Percentiles rank a stretch among this genome's conserved stretches.
These are phyloP conservation scores for slime mould (Dictyostelium discoideum) DNA, from an alignment of 78 protist genomes.

Conservation along the genomic window dicty_2.7 NC_007089.4:3215501-3216000, in stretches of 20 bases:
- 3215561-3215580: slow-evolving; percentile 31
- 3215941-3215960: slow-evolving; percentile 85
- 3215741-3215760: too few relatives aligned
- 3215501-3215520: slow-evolving; percentile 76
- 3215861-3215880: slow-evolving; percentile 80
- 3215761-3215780: too few relatives aligned
- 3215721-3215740: slow-evolving; percentile 91
- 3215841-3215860: slow-evolving; percentile 92
- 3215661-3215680: neutral
- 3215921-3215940: slow-evolving; percentile 92
- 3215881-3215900: slow-evolving; percentile 88
- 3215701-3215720: slow-evolving; percentile 92
- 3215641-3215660: slow-evolving; percentile 72
- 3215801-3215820: too few relatives aligned
- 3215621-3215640: slow-evolving; percentile 89
- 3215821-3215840: slow-evolving; percentile 81
- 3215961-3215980: slow-evolving; percentile 86
- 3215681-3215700: slow-evolving; percentile 23
- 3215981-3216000: slow-evolving; percentile 83
- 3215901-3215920: slow-evolving; percentile 92
- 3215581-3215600: slow-evolving; percentile 81
- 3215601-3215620: slow-evolving; percentile 94
- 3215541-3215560: slow-evolving; percentile 95
- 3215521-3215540: slow-evolving; percentile 84
- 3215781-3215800: too few relatives aligned